A percentile compares a stretch with the other conserved stretches of the same genome.
Evolutionary conservation across 106 monocot genomes (phyloP).

Genomic region (Amphibolis antarctica): DNA sequence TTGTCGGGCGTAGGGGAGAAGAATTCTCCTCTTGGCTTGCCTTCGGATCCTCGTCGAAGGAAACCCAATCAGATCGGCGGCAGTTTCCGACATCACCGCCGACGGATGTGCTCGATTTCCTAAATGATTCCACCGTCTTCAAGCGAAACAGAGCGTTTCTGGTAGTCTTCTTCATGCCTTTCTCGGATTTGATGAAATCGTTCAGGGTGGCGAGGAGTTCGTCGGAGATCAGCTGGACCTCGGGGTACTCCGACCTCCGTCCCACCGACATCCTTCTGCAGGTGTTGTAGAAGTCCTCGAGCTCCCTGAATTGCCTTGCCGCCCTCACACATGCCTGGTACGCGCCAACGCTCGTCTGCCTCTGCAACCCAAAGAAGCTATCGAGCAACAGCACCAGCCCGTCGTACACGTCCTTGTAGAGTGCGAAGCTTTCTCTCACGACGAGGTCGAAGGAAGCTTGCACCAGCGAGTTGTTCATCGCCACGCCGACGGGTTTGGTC

Average conservation of each 20-base stretch:
- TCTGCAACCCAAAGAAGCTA: constrained; percentile 28
- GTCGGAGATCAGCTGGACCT: constrained; percentile 34
- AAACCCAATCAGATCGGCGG: too few species aligned
- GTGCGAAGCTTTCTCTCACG: constrained; percentile 30
- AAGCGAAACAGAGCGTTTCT: too few species aligned
- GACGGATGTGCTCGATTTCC: too few species aligned
- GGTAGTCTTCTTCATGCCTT: too few species aligned
- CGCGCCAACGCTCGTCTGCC: constrained; percentile 1
- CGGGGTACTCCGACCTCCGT: constrained; percentile 39
- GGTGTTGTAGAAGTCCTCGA: constrained; percentile 19
- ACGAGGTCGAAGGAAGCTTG: constrained; percentile 24
- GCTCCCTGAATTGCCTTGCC: constrained; percentile 34
- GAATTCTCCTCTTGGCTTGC: too few species aligned
- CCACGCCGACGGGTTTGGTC: constrained; percentile 28
- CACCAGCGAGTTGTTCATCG: constrained; percentile 18
- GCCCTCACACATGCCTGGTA: constrained; percentile 14
- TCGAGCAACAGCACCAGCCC: constrained; percentile 29
- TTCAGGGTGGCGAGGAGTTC: constrained; percentile 28
- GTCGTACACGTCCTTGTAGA: constrained; percentile 36
- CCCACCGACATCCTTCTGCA: constrained; percentile 40
- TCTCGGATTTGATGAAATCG: constrained; percentile 14
- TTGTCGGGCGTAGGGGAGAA: too few species aligned
- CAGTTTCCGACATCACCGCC: too few species aligned
- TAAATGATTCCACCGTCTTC: too few species aligned
- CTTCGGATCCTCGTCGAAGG: too few species aligned